Percentiles rank a stretch among this genome's conserved stretches.
Conservation (phyloP, 2,329 filamentous ascomycete genomes). For the Penicillium italicum region DNA sequence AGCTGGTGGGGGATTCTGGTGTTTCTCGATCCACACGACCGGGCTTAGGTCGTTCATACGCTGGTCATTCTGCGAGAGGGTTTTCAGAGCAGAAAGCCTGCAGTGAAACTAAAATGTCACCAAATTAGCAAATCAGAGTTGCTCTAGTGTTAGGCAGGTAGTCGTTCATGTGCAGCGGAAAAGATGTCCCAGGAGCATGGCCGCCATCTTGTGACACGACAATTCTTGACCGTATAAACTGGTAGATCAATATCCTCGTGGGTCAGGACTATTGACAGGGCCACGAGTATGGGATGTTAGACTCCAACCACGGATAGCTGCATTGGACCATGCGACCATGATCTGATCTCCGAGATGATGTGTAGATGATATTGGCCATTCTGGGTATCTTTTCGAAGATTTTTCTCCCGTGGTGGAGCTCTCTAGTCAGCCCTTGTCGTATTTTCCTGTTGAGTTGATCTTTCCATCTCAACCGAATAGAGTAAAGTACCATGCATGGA, state of each 20-base stretch:
- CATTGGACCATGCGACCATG: conserved; percentile 18
- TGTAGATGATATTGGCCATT: conserved; percentile 1
- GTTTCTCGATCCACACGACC: neutral
- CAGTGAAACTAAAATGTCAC: conserved; percentile 6
- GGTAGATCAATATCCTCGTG: neutral
- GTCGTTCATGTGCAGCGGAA: conserved; percentile 19
- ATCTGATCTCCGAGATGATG: conserved; percentile 15
- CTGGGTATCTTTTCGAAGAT: neutral
- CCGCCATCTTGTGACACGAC: conserved; percentile 29
- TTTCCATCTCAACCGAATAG: conserved; percentile 14
- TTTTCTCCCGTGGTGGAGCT: neutral
- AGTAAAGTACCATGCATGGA: conserved; percentile 3
- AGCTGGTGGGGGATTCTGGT: conserved; percentile 11
- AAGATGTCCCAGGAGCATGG: conserved; percentile 32
- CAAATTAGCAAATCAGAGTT: conserved; percentile 12
- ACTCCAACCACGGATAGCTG: conserved; percentile 22
- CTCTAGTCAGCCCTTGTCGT: conserved; percentile 1
- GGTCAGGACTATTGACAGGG: neutral
- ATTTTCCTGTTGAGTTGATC: conserved; percentile 1
- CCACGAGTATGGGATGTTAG: conserved; percentile 1
- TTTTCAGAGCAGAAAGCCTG: neutral
- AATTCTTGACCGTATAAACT: neutral
- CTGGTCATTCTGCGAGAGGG: neutral
- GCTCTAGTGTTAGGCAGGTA: conserved; percentile 2
- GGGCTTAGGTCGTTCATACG: neutral